These are phyloP conservation scores for Paxillus involutus DNA, from an alignment of 768 basidiomycete species.

Conservation along the genomic window DNA sequence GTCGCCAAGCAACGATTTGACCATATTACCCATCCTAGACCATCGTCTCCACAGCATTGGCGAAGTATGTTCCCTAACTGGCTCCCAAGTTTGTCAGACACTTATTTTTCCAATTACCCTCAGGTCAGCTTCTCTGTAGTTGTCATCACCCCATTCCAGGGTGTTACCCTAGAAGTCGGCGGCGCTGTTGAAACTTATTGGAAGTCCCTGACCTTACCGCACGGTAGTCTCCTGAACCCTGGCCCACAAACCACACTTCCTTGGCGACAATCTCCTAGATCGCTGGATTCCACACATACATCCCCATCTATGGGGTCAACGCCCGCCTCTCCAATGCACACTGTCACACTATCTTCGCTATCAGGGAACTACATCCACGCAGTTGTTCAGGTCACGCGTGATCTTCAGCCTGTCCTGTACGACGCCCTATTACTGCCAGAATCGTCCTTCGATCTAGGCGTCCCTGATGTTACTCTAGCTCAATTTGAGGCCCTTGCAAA, in stretches of 20 bases:
- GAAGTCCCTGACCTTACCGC: slow-evolving; percentile 65
- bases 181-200: slow-evolving; percentile 98
- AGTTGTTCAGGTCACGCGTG: slow-evolving; percentile 89
- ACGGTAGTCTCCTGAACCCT: slow-evolving; percentile 29
- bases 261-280: slow-evolving; percentile 32
- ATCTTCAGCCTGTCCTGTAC: slow-evolving; percentile 86
- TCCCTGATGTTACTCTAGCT: slow-evolving; percentile 78
- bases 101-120: slow-evolving; percentile 7
- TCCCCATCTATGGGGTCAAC: slow-evolving; percentile 69
- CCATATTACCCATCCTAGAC: slow-evolving; percentile 83
- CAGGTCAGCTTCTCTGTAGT: slow-evolving; percentile 89
- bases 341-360: slow-evolving; percentile 85
- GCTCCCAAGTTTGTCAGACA: background rate
- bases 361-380: slow-evolving; percentile 86
- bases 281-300: slow-evolving; percentile 57
- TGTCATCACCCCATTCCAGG: slow-evolving; percentile 86
- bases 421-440: slow-evolving; percentile 76
- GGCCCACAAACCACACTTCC: slow-evolving; percentile 37
- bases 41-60: slow-evolving; percentile 92
- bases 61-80: slow-evolving; percentile 53
- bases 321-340: slow-evolving; percentile 46
- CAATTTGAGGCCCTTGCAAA: slow-evolving; percentile 76
- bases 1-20: slow-evolving; percentile 51
- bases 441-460: slow-evolving; percentile 69
- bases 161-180: slow-evolving; percentile 90